These are phyloP conservation scores for Neonectria magnoliae DNA, from an alignment of 2,329 filamentous ascomycete species.

Conservation along the genomic window DNA sequence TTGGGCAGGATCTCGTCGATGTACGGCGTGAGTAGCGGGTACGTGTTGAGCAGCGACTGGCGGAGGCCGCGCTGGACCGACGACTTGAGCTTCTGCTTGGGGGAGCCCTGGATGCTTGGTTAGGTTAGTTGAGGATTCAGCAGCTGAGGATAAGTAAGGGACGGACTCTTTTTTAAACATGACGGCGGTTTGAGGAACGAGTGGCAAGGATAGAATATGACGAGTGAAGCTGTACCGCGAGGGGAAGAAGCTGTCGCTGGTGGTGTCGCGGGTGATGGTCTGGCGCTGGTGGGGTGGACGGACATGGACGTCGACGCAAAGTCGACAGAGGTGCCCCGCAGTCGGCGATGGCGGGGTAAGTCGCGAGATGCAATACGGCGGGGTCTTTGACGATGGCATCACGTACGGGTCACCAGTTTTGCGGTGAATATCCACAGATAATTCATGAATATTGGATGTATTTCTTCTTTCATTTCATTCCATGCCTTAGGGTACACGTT, in stretches of 20 bases:
- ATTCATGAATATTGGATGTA: background rate
- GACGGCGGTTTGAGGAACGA: conserved; percentile 46
- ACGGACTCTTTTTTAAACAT: conserved; percentile 96
- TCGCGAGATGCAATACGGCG: conserved; percentile 44
- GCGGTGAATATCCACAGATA: background rate
- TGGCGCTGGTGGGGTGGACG: conserved; percentile 34
- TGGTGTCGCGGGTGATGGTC: conserved; percentile 17
- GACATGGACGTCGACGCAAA: conserved; percentile 25
- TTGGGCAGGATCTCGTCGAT: conserved; percentile 97
- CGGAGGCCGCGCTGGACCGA: conserved; percentile 90
- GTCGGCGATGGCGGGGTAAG: conserved; percentile 42
- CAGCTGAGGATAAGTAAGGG: background rate
- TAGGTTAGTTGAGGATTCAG: conserved; percentile 30
- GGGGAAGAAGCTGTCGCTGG: conserved; percentile 4
- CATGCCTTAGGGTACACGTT: background rate
- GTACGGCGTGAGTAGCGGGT: conserved; percentile 84
- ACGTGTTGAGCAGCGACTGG: conserved; percentile 81
- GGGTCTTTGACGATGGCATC: conserved; percentile 6
- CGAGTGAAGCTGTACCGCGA: background rate
- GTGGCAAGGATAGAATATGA: background rate
- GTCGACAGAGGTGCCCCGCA: conserved; percentile 40
- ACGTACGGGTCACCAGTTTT: background rate
- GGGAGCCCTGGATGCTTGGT: conserved; percentile 69
- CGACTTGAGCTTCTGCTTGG: conserved; percentile 97
- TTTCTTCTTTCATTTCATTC: background rate